Evolutionary conservation across 2,329 filamentous ascomycete genomes (phyloP), one percentile per base, ranked within the genome.

Genomic region (Ascomycota sp.): DNA sequence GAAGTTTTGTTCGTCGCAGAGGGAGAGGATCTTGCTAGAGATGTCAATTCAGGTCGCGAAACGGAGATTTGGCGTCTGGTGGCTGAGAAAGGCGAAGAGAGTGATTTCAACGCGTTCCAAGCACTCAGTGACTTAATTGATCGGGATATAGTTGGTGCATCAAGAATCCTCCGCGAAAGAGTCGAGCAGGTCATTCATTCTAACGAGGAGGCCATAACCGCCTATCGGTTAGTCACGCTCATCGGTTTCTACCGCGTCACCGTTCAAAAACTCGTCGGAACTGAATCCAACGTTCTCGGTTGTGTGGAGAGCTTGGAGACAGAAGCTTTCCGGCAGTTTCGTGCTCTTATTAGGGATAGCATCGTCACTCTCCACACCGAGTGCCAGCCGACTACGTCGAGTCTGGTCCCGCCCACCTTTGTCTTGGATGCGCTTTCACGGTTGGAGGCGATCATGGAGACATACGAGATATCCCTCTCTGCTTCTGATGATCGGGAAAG

Each of bases 1-100:
- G 86, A 95, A 51, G 72, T 82, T 2, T 61, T 98, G 1, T 98
- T 98, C 48, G 75, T 93, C 30, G 76, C 78, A 0, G 84, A 93
- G 40, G 84, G 80, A 2, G 79, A 89, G 40, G 82, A 92, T 45
- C 79, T 95, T 36, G 76, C 77, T 24, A 79, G 73, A 41, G 81
- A 77, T 1, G 74, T 93, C 24, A 72, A 81, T 47, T 73, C 75
- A 30, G 82, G 82, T 1, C 65, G 79, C 26, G 76, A 81, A 41
- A 82, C 75, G 41, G 83, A 93, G 46, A 70, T 83, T 0, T 93
- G 86, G 86, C 67, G 74, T 26, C 64, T 76, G 6, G 59, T 69
- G 11, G 57, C 58, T 9, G 70, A 76, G 13, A 68, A 72, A 6
- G 62, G 68, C 21, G 57, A 63, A 16, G 57, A 56, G 6, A 56